Conservation (phyloP, 2,329 filamentous ascomycete genomes). For the Alternaria sp. region DNA sequence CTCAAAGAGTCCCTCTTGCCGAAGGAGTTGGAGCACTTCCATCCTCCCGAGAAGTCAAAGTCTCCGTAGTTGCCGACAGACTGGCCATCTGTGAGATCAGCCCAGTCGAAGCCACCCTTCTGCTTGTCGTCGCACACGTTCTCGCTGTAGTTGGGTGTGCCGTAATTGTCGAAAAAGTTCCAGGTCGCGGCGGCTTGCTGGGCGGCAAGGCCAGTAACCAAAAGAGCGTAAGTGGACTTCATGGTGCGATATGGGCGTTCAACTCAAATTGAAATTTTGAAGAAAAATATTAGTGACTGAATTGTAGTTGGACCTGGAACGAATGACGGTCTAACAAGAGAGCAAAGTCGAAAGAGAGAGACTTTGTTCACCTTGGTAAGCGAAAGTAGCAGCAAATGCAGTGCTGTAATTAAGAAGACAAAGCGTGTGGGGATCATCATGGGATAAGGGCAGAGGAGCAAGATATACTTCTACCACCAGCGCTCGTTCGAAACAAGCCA, state of each 20-base stretch:
- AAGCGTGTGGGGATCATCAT: slow-evolving; percentile 21
- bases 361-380: slow-evolving; percentile 43
- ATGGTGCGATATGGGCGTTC: slow-evolving; percentile 46
- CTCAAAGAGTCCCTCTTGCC: slow-evolving; percentile 65
- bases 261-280: slow-evolving; percentile 37
- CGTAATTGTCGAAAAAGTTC: slow-evolving; percentile 64
- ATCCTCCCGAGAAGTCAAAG: slow-evolving; percentile 70
- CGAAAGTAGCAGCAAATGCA: slow-evolving; percentile 26
- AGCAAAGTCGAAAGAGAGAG: slow-evolving; percentile 29
- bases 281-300: slow-evolving; percentile 8
- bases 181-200: slow-evolving; percentile 61
- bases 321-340: slow-evolving; percentile 30
- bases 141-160: slow-evolving; percentile 74
- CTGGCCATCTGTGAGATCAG: slow-evolving; percentile 60
- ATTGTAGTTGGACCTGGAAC: slow-evolving; percentile 26
- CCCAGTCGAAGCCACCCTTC: slow-evolving; percentile 75
- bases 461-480: slow-evolving; percentile 38
- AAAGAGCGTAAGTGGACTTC: slow-evolving; percentile 55
- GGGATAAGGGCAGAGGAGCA: slow-evolving; percentile 27
- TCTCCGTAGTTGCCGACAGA: slow-evolving; percentile 71
- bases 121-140: slow-evolving; percentile 80
- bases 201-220: slow-evolving; percentile 57
- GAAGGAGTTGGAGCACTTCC: slow-evolving; percentile 70
- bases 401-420: slow-evolving; percentile 29
- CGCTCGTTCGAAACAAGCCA: slow-evolving; percentile 38